Evolutionary conservation across 371 early-diverging fungal genomes (phyloP), one percentile per base, ranked within the genome.

Genomic region (Spraguea lophii): DNA sequence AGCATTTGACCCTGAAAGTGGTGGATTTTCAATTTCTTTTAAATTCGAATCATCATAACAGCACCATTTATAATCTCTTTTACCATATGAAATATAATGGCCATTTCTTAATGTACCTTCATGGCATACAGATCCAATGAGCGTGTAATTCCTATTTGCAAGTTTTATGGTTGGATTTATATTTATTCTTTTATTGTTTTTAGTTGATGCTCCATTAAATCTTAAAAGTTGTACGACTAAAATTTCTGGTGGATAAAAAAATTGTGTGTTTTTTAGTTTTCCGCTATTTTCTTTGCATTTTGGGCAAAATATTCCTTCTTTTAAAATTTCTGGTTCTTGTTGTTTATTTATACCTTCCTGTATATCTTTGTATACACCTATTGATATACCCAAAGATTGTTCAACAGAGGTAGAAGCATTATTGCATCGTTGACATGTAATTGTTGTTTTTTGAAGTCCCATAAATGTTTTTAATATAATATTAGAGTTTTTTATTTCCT

Each of bases 1-100:
- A n/a, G n/a, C n/a, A n/a, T n/a, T n/a, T n/a, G n/a, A n/a, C n/a
- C n/a, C n/a, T n/a, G n/a, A n/a, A n/a, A n/a, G n/a, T n/a, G n/a
- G n/a, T n/a, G n/a, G n/a, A n/a, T n/a, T n/a, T n/a, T n/a, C n/a
- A n/a, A n/a, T n/a, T n/a, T n/a, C n/a, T n/a, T n/a, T n/a, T n/a
- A n/a, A n/a, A n/a, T n/a, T n/a, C n/a, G n/a, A n/a, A n/a, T 62
- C 63, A 47, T 62, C 58, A 9, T 54, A 46, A 9, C 34, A 27
- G 46, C 49, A 54, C 53, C 57, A 62, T 15, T 57, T 43, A 6
- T 21, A 27, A 42, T 55, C 35, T 44, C 52, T 26, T 37, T 24
- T 37, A n/a, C 36, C 38, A 49, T 50, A 57, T 16, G 62, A 27
- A 9, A 54, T 45, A 46, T 62, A 62, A 51, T 62, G 62, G 0